phyloP scores from a whole-genome alignment of 2,329 filamentous ascomycete species.

The Diaporthe australafricana region DNA sequence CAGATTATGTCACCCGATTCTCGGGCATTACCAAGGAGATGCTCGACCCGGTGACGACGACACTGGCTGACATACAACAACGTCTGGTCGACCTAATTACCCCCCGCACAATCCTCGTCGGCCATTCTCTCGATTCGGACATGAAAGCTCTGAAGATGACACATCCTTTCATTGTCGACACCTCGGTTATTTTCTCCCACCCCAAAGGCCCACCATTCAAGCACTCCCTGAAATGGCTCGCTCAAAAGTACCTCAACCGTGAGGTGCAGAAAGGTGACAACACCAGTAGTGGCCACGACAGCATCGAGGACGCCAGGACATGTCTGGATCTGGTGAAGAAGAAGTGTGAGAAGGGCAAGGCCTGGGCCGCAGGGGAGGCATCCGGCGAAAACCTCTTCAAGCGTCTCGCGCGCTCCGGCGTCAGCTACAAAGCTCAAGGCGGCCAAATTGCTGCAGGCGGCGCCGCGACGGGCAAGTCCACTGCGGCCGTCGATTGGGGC shows the following conservation, averaged over 20 bases:
- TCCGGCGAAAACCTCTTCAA: constrained; percentile 91
- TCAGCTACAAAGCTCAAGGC: constrained; percentile 71
- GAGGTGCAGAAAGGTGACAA: constrained; percentile 87
- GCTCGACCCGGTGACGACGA: constrained; percentile 86
- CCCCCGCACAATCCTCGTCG: constrained; percentile 79
- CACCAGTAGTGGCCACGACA: constrained; percentile 80
- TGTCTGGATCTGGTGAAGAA: constrained; percentile 94
- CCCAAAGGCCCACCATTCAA: constrained; percentile 90
- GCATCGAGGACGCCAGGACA: constrained; percentile 89
- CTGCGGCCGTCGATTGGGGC: constrained; percentile 90
- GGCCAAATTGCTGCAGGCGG: constrained; percentile 68
- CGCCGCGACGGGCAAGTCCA: constrained; percentile 68
- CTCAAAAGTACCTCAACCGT: constrained; percentile 84
- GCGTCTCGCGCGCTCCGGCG: constrained; percentile 75
- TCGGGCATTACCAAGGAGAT: constrained; percentile 93
- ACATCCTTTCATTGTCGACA: constrained; percentile 95
- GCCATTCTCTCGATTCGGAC: constrained; percentile 86
- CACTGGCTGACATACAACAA: constrained; percentile 83
- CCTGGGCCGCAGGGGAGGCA: constrained; percentile 84
- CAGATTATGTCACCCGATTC: constrained; percentile 90
- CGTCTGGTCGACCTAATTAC: constrained; percentile 79
- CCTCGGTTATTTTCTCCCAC: constrained; percentile 89
- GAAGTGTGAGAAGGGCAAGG: constrained; percentile 92
- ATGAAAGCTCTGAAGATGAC: constrained; percentile 86
- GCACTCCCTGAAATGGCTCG: constrained; percentile 89